Base-by-base conservation (phyloP, 139 green algal species). In the Chlorella ohadii region DNA sequence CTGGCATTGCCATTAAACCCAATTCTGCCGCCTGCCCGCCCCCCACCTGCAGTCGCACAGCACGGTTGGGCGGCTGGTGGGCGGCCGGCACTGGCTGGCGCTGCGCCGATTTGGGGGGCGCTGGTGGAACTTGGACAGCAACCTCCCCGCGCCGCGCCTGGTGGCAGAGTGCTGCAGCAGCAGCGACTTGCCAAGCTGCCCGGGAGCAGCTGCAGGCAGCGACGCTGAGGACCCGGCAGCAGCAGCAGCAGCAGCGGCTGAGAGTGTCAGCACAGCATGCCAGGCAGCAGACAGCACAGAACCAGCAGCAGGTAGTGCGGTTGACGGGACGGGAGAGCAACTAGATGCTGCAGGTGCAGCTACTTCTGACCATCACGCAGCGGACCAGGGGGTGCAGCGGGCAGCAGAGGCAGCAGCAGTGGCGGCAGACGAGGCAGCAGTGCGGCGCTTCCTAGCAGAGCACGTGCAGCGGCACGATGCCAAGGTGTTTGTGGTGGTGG, bases 41-140 rank as follows among this genome's bases (percentile, higher is more conserved):
- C n/a, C 23, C 23, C 28, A 13, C 23, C 15, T 36, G 75, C 75
- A 81, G 75, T 36, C n/a, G 7, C 55, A 71, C 2, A 59, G 75
- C 22, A 12, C 61, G 4, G 33, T 81, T 33, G 33, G 31, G 2
- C 51, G 75, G 4, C 33, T 68, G 23, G 20, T 85, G 31, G 74
- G 74, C 66, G 65, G 72, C 28, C 78, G 84, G 31, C 84, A 87
- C 79, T 87, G 84, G 84, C 33, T 87, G 61, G 75, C 63, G 20
- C 65, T 87, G 31, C 65, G 33, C 20, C 39, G 78, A 39, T 33
- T 83, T 33, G 57, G 59, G 4, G 56, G 38, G 3, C 28, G 73
- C 28, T 91, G 89, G 89, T 92, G 79, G 63, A 93, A 91, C 61
- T 63, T 93, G 55, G 89, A 93, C 86, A 91, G 88, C 74, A 65